Evolutionary conservation across 2,329 filamentous ascomycete genomes (phyloP).

Genomic region (Pseudocercospora ulei): DNA sequence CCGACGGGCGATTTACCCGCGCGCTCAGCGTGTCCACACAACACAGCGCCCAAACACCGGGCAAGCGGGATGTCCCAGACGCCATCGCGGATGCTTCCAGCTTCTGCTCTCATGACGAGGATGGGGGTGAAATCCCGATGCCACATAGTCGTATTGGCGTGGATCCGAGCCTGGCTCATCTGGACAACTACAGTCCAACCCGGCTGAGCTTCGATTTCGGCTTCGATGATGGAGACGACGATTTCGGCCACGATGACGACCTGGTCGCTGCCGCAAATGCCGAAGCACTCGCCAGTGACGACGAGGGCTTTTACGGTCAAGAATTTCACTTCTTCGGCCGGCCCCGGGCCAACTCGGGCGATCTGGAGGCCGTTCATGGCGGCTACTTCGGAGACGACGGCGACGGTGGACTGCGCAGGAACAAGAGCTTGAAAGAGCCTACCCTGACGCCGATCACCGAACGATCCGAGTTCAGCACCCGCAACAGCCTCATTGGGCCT

Average conservation of each 20-base stretch:
- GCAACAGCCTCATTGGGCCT: constrained; percentile 66
- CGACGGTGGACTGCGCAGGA: constrained; percentile 51
- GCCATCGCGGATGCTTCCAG: constrained; percentile 14
- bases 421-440: constrained; percentile 73
- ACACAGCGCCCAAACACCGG: constrained; percentile 9
- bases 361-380: constrained; percentile 58
- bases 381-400: constrained; percentile 80
- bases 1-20: constrained; percentile 64
- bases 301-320: constrained; percentile 86
- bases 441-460: constrained; percentile 95
- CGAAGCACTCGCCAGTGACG: constrained; percentile 81
- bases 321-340: constrained; percentile 92
- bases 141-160: constrained; percentile 10
- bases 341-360: constrained; percentile 37
- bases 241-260: constrained; percentile 58
- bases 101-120: constrained; percentile 21
- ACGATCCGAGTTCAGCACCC: constrained; percentile 86
- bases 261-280: constrained; percentile 95
- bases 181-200: constrained; percentile 24
- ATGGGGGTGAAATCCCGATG: constrained; percentile 14
- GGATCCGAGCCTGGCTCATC: constrained; percentile 16
- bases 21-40: constrained; percentile 21
- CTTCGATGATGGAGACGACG: constrained; percentile 49
- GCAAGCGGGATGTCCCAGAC: not conserved
- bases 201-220: constrained; percentile 36